Conservation (phyloP, 371 early-diverging fungal species). For the Lichtheimia corymbifera region DNA sequence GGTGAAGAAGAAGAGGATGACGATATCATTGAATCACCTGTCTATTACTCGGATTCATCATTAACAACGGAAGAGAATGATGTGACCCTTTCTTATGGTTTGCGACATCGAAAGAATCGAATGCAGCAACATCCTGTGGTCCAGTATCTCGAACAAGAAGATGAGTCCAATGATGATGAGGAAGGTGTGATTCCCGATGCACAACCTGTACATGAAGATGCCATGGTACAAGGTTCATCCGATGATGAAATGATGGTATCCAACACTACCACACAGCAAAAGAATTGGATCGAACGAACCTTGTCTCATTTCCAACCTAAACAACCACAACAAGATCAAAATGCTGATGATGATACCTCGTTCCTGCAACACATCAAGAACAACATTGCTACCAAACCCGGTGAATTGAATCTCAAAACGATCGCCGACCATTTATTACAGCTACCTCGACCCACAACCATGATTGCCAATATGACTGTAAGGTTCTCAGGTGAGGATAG, state of each 20-base stretch:
- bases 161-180: slow-evolving; percentile 17
- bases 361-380: slow-evolving; percentile 47
- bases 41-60: slow-evolving; percentile 27
- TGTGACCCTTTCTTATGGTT: neutral
- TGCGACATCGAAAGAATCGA: slow-evolving; percentile 24
- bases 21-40: neutral
- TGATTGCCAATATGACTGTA: slow-evolving; percentile 42
- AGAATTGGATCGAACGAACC: slow-evolving; percentile 49
- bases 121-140: slow-evolving; percentile 18
- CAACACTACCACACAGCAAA: slow-evolving; percentile 6
- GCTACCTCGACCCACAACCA: slow-evolving; percentile 37
- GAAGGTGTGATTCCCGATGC: slow-evolving; percentile 18
- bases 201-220: slow-evolving; percentile 18
- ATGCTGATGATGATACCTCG: slow-evolving; percentile 17
- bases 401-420: slow-evolving; percentile 35
- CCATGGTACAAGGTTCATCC: slow-evolving; percentile 10
- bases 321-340: slow-evolving; percentile 9
- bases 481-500: slow-evolving; percentile 20
- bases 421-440: slow-evolving; percentile 44
- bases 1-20: slow-evolving; percentile 11
- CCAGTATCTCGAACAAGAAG: slow-evolving; percentile 25
- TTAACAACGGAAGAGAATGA: slow-evolving; percentile 9
- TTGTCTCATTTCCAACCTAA: slow-evolving; percentile 42
- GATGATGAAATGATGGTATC: slow-evolving; percentile 15
- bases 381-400: slow-evolving; percentile 38